Base-by-base conservation (phyloP, 371 early-diverging fungal species). In the Syncephalastrum contaminatum region DNA sequence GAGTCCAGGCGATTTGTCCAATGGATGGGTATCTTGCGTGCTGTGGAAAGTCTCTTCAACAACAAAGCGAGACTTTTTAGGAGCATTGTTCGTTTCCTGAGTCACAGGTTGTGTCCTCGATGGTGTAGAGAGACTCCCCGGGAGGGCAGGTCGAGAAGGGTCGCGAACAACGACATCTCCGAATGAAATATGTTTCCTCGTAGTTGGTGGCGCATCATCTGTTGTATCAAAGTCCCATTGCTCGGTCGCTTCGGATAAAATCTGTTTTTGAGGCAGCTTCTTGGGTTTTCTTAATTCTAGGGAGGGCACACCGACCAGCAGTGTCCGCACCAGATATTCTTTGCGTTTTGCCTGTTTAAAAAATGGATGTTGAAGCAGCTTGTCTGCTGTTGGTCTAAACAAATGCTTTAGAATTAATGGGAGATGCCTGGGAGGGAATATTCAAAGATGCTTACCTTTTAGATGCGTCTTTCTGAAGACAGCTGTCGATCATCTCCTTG, bases 401-500 rank as follows among this genome's bases (percentile, higher is more conserved):
- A 8, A 8, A 30, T 30, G 10, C 10, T 8, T 30, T 5, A 8
- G 36, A 12, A 8, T 6, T 2, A 25, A 25, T 25, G 7, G 25
- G 3, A 25, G 3, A 25, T 3, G 25, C 3, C 7, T 25, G 25
- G 7, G 25, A 0, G 7, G 25, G 7, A 25, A n/a, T n/a, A n/a
- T n/a, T n/a, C n/a, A n/a, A n/a, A n/a, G n/a, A n/a, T n/a, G n/a
- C n/a, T n/a, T 72, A 88, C 89, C 93, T 75, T 67, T 87, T 88
- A 4, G 70, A 56, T 1, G 93, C 93, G 62, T 95, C 94, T 60
- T 92, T 93, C 49, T 85, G 75, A 19, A 95, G 70, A 73, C 95
- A 93, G 20, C 62, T 40, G 62, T 92, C 93, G 48, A 93, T 88
- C 89, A 95, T 87, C 13, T 95, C 94, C 59, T 92, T 91, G 54